These are phyloP conservation scores for Trametes cubensis DNA, from an alignment of 768 basidiomycete species.

Conservation along the genomic window DNA sequence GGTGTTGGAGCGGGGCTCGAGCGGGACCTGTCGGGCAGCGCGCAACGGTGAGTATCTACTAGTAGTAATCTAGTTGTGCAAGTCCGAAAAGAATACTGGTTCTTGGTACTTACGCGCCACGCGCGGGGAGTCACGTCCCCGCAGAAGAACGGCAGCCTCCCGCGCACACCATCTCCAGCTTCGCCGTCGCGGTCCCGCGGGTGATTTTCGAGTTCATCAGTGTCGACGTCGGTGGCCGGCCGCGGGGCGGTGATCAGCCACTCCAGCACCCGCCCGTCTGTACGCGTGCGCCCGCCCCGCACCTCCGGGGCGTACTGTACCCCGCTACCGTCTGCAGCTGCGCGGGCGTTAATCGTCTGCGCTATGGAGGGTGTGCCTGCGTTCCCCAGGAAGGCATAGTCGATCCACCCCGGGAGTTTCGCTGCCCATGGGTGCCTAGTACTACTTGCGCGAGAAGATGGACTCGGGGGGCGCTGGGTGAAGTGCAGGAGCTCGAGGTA, in stretches of 20 bases:
- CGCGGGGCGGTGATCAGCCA: slow-evolving; percentile 63
- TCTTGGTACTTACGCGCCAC: slow-evolving; percentile 50
- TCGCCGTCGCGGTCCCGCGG: slow-evolving; percentile 34
- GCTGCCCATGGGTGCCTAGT: slow-evolving; percentile 55
- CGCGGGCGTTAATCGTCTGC: slow-evolving; percentile 56
- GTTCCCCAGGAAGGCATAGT: slow-evolving; percentile 64
- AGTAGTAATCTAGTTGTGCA: too few species aligned
- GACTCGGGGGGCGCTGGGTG: slow-evolving; percentile 44
- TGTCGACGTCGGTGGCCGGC: too few species aligned
- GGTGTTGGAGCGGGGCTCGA: slow-evolving; percentile 47
- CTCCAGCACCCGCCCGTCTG: slow-evolving; percentile 56
- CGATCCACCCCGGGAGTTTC: slow-evolving; percentile 65
- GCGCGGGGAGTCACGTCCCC: slow-evolving; percentile 67
- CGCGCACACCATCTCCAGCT: slow-evolving; percentile 26
- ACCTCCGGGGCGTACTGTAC: slow-evolving; percentile 49
- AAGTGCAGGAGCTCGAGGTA: slow-evolving; percentile 77
- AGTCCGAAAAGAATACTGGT: not conserved
- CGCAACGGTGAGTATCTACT: not conserved
- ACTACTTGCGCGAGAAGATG: too few species aligned
- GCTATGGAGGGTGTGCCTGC: slow-evolving; percentile 45
- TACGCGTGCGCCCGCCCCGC: slow-evolving; percentile 55
- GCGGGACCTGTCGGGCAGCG: slow-evolving; percentile 48
- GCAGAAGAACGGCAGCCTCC: slow-evolving; percentile 69
- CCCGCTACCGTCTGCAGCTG: slow-evolving; percentile 40
- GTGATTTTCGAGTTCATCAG: slow-evolving; percentile 27